A percentile compares a stretch with the other conserved stretches of the same genome.
Evolutionary conservation across 345 rosid species (phyloP).

Genomic region (Aethionema arabicum): DNA sequence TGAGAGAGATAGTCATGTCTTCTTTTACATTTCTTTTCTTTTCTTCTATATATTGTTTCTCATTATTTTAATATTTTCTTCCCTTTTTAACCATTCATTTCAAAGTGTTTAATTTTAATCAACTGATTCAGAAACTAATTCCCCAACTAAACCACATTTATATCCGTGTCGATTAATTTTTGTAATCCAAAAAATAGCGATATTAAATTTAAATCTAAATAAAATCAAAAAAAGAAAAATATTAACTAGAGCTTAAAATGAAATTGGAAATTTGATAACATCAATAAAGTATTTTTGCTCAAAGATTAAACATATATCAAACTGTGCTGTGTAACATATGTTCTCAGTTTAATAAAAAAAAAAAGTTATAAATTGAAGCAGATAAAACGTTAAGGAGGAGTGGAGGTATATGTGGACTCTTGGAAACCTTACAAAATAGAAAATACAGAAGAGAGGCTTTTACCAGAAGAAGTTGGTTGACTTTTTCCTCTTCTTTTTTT

Average conservation of each 20-base stretch:
- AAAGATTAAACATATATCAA: too few relatives aligned
- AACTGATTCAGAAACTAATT: constrained; percentile 9
- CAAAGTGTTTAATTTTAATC: constrained; percentile 5
- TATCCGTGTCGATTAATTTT: too few relatives aligned
- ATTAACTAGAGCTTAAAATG: too few relatives aligned
- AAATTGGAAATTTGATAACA: too few relatives aligned
- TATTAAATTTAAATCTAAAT: constrained; percentile 17
- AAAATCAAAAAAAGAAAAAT: constrained; percentile 26
- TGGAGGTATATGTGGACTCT: constrained; percentile 60
- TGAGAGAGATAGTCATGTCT: constrained; percentile 21
- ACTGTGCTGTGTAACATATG: too few relatives aligned
- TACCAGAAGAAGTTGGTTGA: constrained; percentile 68
- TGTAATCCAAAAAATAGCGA: too few relatives aligned
- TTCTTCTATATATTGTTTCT: too few relatives aligned
- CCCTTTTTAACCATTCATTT: background rate
- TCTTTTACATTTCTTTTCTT: constrained; percentile 28
- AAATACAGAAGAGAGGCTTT: constrained; percentile 30
- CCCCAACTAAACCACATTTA: too few relatives aligned
- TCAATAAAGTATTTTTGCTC: too few relatives aligned
- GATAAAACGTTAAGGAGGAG: constrained; percentile 29
- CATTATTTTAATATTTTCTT: constrained; percentile 22
- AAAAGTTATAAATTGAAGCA: too few relatives aligned
- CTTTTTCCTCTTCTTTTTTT: constrained; percentile 34
- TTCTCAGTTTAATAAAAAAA: too few relatives aligned
- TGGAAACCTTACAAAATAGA: constrained; percentile 75